A percentile compares a stretch with the other conserved stretches of the same genome.
Evolutionary conservation across 148 eudicot genomes (phyloP).

Genomic region (Amaranthus palmeri): DNA sequence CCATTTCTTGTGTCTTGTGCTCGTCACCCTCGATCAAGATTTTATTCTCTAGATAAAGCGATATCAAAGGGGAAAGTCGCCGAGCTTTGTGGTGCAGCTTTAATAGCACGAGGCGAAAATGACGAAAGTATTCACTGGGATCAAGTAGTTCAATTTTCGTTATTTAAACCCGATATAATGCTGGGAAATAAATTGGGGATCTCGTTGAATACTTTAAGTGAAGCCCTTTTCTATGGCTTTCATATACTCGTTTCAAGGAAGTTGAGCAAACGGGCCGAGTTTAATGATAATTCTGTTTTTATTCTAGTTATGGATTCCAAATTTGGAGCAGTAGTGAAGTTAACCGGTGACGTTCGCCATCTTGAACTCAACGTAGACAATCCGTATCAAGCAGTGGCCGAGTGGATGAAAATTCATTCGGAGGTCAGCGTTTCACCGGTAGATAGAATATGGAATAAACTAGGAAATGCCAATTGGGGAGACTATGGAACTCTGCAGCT

Average conservation of each 20-base stretch:
- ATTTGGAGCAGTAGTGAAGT: constrained; percentile 65
- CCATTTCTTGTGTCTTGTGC: constrained; percentile 61
- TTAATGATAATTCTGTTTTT: constrained; percentile 39
- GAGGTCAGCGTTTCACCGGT: constrained; percentile 58
- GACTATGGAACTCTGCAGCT: constrained; percentile 66
- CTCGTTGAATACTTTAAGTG: constrained; percentile 53
- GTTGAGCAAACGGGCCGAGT: constrained; percentile 38
- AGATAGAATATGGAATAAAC: constrained; percentile 72
- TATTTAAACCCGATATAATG: constrained; percentile 57
- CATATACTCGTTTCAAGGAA: constrained; percentile 67
- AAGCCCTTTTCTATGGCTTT: constrained; percentile 65
- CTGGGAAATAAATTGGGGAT: constrained; percentile 48
- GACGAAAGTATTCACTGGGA: constrained; percentile 54
- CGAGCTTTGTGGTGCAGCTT: constrained; percentile 62
- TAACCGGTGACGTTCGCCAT: constrained; percentile 55
- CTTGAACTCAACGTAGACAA: constrained; percentile 46
- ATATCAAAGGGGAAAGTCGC: constrained; percentile 57
- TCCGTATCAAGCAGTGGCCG: constrained; percentile 50
- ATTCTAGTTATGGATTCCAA: constrained; percentile 65
- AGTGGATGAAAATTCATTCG: constrained; percentile 62
- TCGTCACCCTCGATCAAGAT: constrained; percentile 64
- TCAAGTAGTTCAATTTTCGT: constrained; percentile 54
- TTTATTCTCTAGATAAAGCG: constrained; percentile 74
- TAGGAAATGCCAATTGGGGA: constrained; percentile 80
- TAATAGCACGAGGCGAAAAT: constrained; percentile 39